Evolutionary conservation across 805 yeast genomes (phyloP).

Genomic region (Saturnispora besseyi): DNA sequence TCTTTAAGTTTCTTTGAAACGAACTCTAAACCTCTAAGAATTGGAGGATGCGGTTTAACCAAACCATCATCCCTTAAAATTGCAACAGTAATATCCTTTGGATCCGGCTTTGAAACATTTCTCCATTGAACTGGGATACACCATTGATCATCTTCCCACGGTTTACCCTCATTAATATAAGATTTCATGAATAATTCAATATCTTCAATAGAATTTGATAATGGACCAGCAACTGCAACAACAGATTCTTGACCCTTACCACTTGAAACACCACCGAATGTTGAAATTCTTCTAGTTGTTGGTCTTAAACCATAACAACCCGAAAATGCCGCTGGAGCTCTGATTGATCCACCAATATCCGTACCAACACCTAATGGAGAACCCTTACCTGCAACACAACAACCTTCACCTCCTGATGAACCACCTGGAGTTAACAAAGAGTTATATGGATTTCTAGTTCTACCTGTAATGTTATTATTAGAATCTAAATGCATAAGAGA

Average conservation of each 20-base stretch:
- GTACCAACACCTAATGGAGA: constrained; percentile 53
- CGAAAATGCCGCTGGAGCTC: constrained; percentile 59
- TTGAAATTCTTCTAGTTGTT: constrained; percentile 44
- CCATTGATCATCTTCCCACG: constrained; percentile 45
- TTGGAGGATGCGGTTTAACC: constrained; percentile 62
- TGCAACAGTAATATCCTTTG: constrained; percentile 46
- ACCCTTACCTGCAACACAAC: constrained; percentile 48
- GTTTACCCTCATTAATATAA: constrained; percentile 53
- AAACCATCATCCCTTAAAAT: constrained; percentile 56
- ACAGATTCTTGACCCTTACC: constrained; percentile 61
- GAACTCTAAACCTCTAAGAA: constrained; percentile 44
- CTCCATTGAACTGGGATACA: constrained; percentile 47
- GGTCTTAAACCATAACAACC: constrained; percentile 60
- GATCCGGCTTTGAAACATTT: constrained; percentile 31
- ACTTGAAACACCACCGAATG: constrained; percentile 40
- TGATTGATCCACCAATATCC: constrained; percentile 65
- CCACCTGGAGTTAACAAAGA: constrained; percentile 57
- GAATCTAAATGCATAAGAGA: constrained; percentile 63
- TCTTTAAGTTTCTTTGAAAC: constrained; percentile 44
- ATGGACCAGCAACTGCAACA: constrained; percentile 59
- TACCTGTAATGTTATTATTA: constrained; percentile 49
- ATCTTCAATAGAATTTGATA: constrained; percentile 57
- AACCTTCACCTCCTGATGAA: constrained; percentile 69
- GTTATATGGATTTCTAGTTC: constrained; percentile 51
- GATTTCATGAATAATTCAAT: constrained; percentile 58